These are phyloP conservation scores for Suillus decipiens DNA, from an alignment of 768 basidiomycete species.

Conservation along the genomic window DNA sequence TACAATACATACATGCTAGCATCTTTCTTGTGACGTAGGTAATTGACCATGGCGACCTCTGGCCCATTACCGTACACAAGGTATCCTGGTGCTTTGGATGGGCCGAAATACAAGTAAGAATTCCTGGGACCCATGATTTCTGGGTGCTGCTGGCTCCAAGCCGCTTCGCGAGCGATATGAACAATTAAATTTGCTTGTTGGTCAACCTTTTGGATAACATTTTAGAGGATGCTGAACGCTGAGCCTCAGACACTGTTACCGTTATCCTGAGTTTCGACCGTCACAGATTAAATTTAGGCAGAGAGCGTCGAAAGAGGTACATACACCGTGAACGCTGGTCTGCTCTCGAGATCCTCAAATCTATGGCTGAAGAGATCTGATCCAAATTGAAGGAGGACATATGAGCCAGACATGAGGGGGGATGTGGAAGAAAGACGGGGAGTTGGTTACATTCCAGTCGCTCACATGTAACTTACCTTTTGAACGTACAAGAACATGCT, in stretches of 20 bases:
- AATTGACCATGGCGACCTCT: conserved; percentile 56
- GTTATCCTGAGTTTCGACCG: conserved; percentile 19
- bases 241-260: conserved; percentile 15
- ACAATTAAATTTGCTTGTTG: conserved; percentile 62
- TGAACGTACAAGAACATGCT: conserved; percentile 41
- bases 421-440: conserved; percentile 22
- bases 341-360: conserved; percentile 65
- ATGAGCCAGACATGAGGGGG: conserved; percentile 38
- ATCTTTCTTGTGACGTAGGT: conserved; percentile 58
- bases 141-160: conserved; percentile 68
- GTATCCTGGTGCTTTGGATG: conserved; percentile 58
- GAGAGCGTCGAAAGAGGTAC: conserved; percentile 25
- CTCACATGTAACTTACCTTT: conserved; percentile 30
- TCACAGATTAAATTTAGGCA: conserved; percentile 10
- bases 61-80: conserved; percentile 69
- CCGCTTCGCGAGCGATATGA: conserved; percentile 61
- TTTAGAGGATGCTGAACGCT: neutral
- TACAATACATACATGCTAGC: conserved; percentile 58
- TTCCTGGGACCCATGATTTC: conserved; percentile 80
- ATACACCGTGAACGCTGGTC: conserved; percentile 69
- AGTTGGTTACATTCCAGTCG: conserved; percentile 16
- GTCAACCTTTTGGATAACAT: conserved; percentile 44
- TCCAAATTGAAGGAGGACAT: conserved; percentile 65
- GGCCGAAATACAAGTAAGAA: conserved; percentile 77
- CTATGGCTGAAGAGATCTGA: conserved; percentile 58